These are phyloP conservation scores for Teunomyces aglyptinius DNA, from an alignment of 805 yeast species.

Conservation along the genomic window DNA sequence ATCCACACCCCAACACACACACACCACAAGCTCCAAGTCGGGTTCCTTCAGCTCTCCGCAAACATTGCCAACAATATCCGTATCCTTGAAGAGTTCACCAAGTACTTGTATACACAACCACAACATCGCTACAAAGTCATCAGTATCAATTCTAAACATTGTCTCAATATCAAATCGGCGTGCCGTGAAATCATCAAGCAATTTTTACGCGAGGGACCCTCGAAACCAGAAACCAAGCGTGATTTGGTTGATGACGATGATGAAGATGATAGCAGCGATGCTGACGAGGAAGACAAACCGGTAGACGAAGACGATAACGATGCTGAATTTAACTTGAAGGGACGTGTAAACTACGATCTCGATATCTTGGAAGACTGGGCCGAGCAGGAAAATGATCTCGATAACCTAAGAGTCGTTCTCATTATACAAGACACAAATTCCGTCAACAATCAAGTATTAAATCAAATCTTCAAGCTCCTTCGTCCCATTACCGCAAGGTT, in stretches of 20 bases:
- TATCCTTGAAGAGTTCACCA: slow-evolving; percentile 34
- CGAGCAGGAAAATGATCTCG: slow-evolving; percentile 8
- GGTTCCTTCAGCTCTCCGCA: slow-evolving; percentile 36
- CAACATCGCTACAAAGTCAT: slow-evolving; percentile 19
- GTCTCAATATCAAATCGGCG: slow-evolving; percentile 33
- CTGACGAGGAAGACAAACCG: slow-evolving; percentile 10
- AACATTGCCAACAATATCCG: slow-evolving; percentile 42
- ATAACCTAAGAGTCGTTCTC: slow-evolving; percentile 19
- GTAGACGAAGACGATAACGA: slow-evolving; percentile 13
- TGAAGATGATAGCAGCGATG: slow-evolving; percentile 10
- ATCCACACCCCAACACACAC: slow-evolving; percentile 16
- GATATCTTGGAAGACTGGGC: slow-evolving; percentile 36
- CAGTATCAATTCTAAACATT: slow-evolving; percentile 29
- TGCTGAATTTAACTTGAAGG: slow-evolving; percentile 8
- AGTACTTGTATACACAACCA: slow-evolving; percentile 10
- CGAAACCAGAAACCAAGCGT: slow-evolving; percentile 1
- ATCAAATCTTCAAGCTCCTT: slow-evolving; percentile 33
- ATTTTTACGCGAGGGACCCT: slow-evolving; percentile 15
- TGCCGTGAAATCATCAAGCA: slow-evolving; percentile 35
- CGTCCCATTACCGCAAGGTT: slow-evolving; percentile 22
- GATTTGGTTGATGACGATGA: slow-evolving; percentile 8
- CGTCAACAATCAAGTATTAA: slow-evolving; percentile 31
- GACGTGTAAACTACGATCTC: slow-evolving; percentile 29
- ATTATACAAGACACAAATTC: slow-evolving; percentile 40
- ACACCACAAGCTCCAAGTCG: slow-evolving; percentile 24